Base-by-base conservation (phyloP, 140 eudicot genomes). In the Senecio squalidus region DNA sequence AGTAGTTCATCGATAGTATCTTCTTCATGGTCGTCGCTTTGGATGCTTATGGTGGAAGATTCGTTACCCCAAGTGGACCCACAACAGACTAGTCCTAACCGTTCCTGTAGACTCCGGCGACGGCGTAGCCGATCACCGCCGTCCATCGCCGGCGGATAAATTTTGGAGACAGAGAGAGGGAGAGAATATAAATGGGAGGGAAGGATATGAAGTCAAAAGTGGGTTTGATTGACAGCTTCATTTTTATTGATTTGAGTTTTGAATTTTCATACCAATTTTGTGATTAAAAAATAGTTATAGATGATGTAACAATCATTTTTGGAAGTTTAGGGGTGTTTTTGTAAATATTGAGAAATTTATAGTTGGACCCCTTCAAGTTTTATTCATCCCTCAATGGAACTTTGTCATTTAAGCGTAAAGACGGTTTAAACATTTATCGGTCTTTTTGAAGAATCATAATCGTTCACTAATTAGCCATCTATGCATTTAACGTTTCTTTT, bases 61-160 rank as follows among this genome's bases (percentile, higher is more conserved):
- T 73, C 65, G 48, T 66, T 23, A 18, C 76, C 71, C 95, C 95
- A 84, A 2, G 82, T 79, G 83, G 95, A 68, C 48, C 89, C 84
- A 52, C 98, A 91, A 20, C 91, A 84, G 18, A 80, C 80, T 9
- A 87, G 77, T 48, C 98, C 89, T 3, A 86, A 82, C 73, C 96
- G 92, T 40, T 81, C 78, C 13, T 71, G 82, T 14, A 91, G 61
- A 21, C 67, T 76, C 77, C 63, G 75, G 62, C 91, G 67, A 18
- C 68, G 62, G 28, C 79, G 44, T 24, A 49, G 28, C 16, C 76
- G 70, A 72, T 76, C 83, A n/a, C 79, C 56, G 39, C 78, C 83
- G 74, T 83, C 75, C 95, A 86, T 79, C n/a, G n/a, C n/a, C n/a
- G n/a, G n/a, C n/a, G n/a, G n/a, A n/a, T n/a, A n/a, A n/a, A n/a